Percentiles rank a stretch among this genome's conserved stretches.
These are phyloP conservation scores for Neofusicoccum sp. DNA, from an alignment of 2,329 filamentous ascomycete genomes.

Conservation along the genomic window DNA sequence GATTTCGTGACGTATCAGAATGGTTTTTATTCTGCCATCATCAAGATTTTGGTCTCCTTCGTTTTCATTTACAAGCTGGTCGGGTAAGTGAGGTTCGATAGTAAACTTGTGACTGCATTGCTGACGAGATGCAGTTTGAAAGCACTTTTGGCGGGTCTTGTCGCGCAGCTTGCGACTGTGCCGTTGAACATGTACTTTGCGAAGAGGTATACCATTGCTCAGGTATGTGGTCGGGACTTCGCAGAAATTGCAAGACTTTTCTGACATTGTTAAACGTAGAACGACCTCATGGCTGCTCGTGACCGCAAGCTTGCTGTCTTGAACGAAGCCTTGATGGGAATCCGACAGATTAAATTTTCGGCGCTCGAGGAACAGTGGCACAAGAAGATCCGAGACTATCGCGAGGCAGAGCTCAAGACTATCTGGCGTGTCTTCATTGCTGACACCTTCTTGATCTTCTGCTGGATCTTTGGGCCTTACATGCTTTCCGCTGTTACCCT, in stretches of 20 bases:
- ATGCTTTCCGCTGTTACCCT: constrained; percentile 70
- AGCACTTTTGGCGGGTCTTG: constrained; percentile 63
- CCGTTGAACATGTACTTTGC: constrained; percentile 68
- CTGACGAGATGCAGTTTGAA: constrained; percentile 49
- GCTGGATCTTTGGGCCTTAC: constrained; percentile 66
- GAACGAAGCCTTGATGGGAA: constrained; percentile 74
- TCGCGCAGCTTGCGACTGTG: constrained; percentile 61
- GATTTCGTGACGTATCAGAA: constrained; percentile 68
- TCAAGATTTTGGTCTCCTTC: constrained; percentile 65
- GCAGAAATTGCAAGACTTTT: neutral
- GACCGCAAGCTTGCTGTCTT: constrained; percentile 74
- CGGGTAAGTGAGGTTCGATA: constrained; percentile 39
- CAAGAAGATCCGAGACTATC: constrained; percentile 62
- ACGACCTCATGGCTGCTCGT: constrained; percentile 69
- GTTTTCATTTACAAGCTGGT: constrained; percentile 66
- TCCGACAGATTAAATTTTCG: constrained; percentile 82
- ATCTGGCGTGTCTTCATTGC: constrained; percentile 66
- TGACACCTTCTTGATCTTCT: constrained; percentile 51
- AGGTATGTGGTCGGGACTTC: neutral
- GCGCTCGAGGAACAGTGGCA: constrained; percentile 75
- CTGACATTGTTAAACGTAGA: constrained; percentile 39
- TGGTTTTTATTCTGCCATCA: constrained; percentile 60
- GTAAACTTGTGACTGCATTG: neutral
- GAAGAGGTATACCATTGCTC: constrained; percentile 62
- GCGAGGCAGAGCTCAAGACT: constrained; percentile 64